Percentiles rank a stretch among this genome's conserved stretches.
These are phyloP conservation scores for Pseudocercospora crystallina DNA, from an alignment of 2,329 filamentous ascomycete species.

Conservation along the genomic window DNA sequence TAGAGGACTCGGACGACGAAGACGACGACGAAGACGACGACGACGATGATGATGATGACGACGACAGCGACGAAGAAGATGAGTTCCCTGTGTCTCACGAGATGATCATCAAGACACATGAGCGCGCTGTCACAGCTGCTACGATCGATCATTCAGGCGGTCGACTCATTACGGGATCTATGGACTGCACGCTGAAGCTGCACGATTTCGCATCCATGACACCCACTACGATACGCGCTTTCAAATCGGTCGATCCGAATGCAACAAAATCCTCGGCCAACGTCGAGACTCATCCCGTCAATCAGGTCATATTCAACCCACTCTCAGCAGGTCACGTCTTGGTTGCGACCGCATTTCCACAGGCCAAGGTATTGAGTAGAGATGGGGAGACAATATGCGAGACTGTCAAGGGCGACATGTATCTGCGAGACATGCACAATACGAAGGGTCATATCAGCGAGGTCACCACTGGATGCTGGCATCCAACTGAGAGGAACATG, in stretches of 20 bases:
- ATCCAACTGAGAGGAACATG: conserved; percentile 78
- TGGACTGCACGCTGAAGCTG: conserved; percentile 86
- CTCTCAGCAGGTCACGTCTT: conserved; percentile 77
- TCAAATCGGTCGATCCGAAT: conserved; percentile 87
- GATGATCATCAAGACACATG: conserved; percentile 87
- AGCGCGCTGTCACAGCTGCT: conserved; percentile 78
- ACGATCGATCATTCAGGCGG: conserved; percentile 83
- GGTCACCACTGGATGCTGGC: conserved; percentile 85
- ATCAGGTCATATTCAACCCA: conserved; percentile 84
- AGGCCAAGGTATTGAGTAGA: conserved; percentile 83
- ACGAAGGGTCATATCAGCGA: conserved; percentile 96
- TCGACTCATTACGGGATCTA: conserved; percentile 83
- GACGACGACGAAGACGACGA: conserved; percentile 50
- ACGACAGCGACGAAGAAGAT: conserved; percentile 71
- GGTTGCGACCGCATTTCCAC: conserved; percentile 83
- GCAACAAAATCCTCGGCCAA: conserved; percentile 69
- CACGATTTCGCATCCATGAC: conserved; percentile 97
- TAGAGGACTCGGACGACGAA: conserved; percentile 33
- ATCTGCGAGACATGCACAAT: conserved; percentile 93
- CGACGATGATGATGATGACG: conserved; percentile 58
- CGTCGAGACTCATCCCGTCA: conserved; percentile 82
- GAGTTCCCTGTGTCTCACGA: conserved; percentile 93
- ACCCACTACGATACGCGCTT: conserved; percentile 87
- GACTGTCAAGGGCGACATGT: conserved; percentile 98
- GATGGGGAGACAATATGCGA: conserved; percentile 84